A percentile compares a stretch with the other conserved stretches of the same genome.
These are phyloP conservation scores for Nemania abortiva DNA, from an alignment of 2,329 filamentous ascomycete genomes.

Conservation along the genomic window DNA sequence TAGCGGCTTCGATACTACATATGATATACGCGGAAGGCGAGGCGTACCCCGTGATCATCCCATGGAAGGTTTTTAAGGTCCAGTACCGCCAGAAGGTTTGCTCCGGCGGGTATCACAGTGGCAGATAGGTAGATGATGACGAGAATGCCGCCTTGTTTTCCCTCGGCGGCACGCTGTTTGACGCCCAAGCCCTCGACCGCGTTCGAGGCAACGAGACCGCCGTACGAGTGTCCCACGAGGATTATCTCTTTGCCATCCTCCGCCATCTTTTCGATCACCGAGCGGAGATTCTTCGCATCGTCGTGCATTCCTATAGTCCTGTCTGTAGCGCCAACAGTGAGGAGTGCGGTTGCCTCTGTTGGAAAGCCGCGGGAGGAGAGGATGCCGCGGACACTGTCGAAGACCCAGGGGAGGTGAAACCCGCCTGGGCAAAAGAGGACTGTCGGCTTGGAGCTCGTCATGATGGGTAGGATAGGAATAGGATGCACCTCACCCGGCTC, in stretches of 20 bases:
- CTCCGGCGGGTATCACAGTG: conserved; percentile 16
- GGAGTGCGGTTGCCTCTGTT: conserved; percentile 11
- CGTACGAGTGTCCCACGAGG: conserved; percentile 36
- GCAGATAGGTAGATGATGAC: conserved; percentile 33
- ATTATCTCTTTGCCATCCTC: conserved; percentile 30
- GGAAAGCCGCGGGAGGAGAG: conserved; percentile 25
- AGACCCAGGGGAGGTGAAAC: conserved; percentile 22
- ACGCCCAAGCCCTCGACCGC: conserved; percentile 30
- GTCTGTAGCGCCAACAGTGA: conserved; percentile 20
- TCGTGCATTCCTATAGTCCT: conserved; percentile 19
- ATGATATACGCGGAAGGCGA: background rate
- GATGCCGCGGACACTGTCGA: conserved; percentile 17
- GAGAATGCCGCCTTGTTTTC: conserved; percentile 34
- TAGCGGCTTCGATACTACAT: background rate
- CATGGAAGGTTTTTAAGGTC: background rate
- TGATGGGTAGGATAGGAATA: background rate
- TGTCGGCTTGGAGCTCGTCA: conserved; percentile 6
- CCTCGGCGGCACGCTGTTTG: conserved; percentile 30
- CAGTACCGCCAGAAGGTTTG: background rate
- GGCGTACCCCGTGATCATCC: background rate
- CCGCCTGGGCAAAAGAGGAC: conserved; percentile 27
- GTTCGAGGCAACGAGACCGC: conserved; percentile 28
- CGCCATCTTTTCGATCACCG: conserved; percentile 1
- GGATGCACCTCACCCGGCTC: background rate
- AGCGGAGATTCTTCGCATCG: conserved; percentile 19